A percentile compares a stretch with the other conserved stretches of the same genome.
phyloP scores from a whole-genome alignment of 768 basidiomycete species.

The Dacryopinax primogenitus region DNA sequence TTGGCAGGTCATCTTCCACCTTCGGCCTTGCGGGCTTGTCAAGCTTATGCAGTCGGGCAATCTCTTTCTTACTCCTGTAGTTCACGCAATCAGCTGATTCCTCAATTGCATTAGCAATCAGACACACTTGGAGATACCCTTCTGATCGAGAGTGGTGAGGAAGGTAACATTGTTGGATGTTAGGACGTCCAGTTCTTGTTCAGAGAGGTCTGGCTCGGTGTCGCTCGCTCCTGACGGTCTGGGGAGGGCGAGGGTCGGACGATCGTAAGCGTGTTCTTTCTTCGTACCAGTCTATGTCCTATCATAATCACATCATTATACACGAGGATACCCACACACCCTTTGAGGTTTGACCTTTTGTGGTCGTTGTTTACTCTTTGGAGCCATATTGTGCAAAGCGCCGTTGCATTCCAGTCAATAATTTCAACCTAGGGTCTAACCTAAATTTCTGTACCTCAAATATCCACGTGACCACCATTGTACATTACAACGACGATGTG shows the following conservation, averaged over 20 bases:
- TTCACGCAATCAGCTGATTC: constrained; percentile 12
- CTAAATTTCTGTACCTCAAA: no score
- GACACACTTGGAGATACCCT: constrained; percentile 65
- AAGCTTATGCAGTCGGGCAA: constrained; percentile 52
- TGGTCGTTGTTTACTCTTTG: neutral
- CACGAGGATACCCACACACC: no score
- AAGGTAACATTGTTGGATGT: constrained; percentile 50
- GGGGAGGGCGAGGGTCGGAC: constrained; percentile 52
- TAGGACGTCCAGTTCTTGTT: constrained; percentile 55
- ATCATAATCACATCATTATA: neutral
- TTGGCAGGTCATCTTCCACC: constrained; percentile 49
- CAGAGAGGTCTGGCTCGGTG: constrained; percentile 47
- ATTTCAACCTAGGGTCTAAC: neutral
- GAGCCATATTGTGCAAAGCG: neutral
- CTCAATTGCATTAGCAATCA: constrained; percentile 10
- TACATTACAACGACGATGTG: neutral
- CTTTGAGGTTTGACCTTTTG: neutral
- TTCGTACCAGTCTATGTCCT: constrained; percentile 17
- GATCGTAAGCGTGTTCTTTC: constrained; percentile 39
- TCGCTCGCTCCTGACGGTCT: constrained; percentile 28
- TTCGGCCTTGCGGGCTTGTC: constrained; percentile 43
- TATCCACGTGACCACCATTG: no score
- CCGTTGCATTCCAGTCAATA: neutral
- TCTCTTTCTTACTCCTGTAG: constrained; percentile 73
- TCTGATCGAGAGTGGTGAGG: constrained; percentile 55